Evolutionary conservation across 129 eudicot species (phyloP).

Genomic region (Chrysanthemum lavandulifolium): DNA sequence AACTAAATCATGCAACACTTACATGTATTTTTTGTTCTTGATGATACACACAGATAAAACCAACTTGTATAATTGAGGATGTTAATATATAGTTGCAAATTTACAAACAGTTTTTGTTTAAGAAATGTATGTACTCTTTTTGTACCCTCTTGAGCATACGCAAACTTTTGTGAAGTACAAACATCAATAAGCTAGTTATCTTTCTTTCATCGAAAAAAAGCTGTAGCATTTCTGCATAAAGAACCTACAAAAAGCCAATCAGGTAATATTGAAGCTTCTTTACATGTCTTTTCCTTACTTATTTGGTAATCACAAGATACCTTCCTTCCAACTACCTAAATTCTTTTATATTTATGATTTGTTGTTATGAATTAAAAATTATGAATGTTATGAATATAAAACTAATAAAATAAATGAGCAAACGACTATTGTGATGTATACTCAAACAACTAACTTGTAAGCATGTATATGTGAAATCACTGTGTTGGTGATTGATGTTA

Average conservation of each 20-base stretch:
- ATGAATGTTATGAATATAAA: no score
- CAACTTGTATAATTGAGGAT: background rate
- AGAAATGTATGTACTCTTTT: background rate
- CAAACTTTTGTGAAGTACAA: conserved; percentile 15
- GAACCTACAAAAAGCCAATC: conserved; percentile 6
- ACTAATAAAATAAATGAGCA: no score
- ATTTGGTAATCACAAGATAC: conserved; percentile 12
- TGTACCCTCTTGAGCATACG: no score
- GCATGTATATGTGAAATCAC: background rate
- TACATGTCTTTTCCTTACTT: conserved; percentile 7
- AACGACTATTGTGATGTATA: no score
- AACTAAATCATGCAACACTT: background rate
- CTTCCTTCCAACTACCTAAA: conserved; percentile 16
- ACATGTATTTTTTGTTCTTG: background rate
- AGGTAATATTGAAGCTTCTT: conserved; percentile 28
- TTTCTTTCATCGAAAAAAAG: background rate
- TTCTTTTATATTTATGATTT: no score
- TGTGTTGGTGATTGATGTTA: background rate
- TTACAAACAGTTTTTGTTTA: background rate
- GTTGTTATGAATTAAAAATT: no score
- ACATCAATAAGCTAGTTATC: conserved; percentile 7
- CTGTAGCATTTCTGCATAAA: conserved; percentile 13
- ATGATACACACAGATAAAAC: no score
- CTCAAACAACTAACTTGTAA: no score
- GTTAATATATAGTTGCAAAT: background rate